phyloP scores from a whole-genome alignment of 2,329 filamentous ascomycete genomes.

The Hypocreales sp. region DNA sequence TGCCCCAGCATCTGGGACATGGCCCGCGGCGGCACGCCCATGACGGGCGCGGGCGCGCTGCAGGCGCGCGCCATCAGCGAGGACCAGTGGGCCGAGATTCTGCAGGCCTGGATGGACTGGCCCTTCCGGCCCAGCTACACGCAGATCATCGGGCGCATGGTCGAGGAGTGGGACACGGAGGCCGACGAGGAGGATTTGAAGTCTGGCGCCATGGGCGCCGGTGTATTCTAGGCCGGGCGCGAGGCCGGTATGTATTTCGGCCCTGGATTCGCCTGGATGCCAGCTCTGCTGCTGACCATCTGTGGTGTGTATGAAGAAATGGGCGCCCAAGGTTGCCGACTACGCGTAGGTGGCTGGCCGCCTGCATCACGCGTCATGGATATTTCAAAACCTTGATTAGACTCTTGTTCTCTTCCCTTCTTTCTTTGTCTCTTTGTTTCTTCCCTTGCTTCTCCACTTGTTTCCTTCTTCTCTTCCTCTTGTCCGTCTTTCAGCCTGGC shows the following conservation, averaged over 20 bases:
- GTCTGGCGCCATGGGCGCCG: constrained; percentile 6
- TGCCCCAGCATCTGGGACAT: constrained; percentile 35
- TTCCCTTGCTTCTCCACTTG: neutral
- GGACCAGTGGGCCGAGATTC: constrained; percentile 39
- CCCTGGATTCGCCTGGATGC: too few species aligned
- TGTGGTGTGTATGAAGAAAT: too few species aligned
- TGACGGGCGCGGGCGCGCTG: constrained; percentile 23
- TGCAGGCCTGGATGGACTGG: constrained; percentile 48
- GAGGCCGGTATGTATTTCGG: too few species aligned
- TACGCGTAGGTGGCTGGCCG: too few species aligned
- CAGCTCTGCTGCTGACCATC: too few species aligned
- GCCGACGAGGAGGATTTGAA: constrained; percentile 12
- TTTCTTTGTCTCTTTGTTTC: neutral
- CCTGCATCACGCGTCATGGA: too few species aligned
- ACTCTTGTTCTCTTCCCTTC: neutral
- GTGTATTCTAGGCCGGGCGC: too few species aligned
- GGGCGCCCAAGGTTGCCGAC: too few species aligned
- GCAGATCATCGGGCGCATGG: constrained; percentile 28
- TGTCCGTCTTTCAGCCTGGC: too few species aligned
- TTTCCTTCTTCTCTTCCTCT: neutral
- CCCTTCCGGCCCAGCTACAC: constrained; percentile 40
- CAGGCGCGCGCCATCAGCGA: constrained; percentile 32
- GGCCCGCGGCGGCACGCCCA: constrained; percentile 26
- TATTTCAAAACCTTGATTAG: too few species aligned
- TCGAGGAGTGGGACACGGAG: constrained; percentile 12